Conservation (phyloP, 176 grass and related monocot genomes). For the Raddia distichophylla region DNA sequence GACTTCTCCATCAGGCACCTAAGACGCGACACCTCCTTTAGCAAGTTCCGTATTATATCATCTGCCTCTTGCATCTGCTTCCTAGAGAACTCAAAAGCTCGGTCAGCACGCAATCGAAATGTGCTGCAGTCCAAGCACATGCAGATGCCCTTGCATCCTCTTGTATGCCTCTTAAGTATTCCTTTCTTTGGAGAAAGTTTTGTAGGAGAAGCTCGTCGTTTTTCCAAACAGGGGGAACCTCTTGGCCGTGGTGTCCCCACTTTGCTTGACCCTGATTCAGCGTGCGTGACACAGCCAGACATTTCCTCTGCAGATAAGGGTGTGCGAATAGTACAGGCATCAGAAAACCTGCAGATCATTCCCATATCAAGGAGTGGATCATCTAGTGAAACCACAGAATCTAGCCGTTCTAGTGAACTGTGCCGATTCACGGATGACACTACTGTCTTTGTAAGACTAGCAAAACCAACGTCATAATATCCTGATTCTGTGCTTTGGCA, state of each 20-base stretch:
- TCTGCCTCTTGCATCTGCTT: constrained; percentile 89
- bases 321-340: constrained; percentile 26
- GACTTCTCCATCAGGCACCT: constrained; percentile 59
- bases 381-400: constrained; percentile 43
- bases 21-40: constrained; percentile 66
- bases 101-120: constrained; percentile 67
- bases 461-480: constrained; percentile 20
- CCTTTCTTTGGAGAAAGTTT: constrained; percentile 61
- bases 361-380: constrained; percentile 39
- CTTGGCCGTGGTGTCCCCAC: background rate
- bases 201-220: constrained; percentile 42
- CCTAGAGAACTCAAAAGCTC: constrained; percentile 84
- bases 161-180: constrained; percentile 67
- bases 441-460: constrained; percentile 31
- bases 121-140: constrained; percentile 77
- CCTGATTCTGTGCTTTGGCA: constrained; percentile 33
- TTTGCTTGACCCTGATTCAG: constrained; percentile 25
- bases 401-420: background rate
- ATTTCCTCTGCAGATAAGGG: constrained; percentile 57
- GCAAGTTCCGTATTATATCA: constrained; percentile 66
- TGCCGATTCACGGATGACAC: constrained; percentile 4
- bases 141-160: constrained; percentile 80
- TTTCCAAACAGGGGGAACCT: constrained; percentile 37
- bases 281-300: constrained; percentile 34
- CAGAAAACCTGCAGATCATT: constrained; percentile 40